Base-by-base conservation (phyloP, 306 rosid species). In the Alnus rubra region DNA sequence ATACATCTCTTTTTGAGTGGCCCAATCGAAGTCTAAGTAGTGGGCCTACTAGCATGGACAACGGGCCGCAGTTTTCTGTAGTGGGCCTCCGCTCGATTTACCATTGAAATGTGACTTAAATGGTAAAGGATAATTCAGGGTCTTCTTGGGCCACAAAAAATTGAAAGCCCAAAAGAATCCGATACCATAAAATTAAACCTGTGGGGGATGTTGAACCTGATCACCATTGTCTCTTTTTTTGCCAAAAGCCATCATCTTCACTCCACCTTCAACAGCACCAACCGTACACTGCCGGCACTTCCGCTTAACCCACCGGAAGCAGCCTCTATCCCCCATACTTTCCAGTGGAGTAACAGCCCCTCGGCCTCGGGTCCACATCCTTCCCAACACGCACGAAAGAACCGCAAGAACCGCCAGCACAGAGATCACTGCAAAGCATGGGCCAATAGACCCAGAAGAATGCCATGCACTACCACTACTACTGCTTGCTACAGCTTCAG, bases 361-460 rank as follows among this genome's bases (percentile, higher is more conserved):
- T 58, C 45, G 7, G 45, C 7, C 0, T 4, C 72, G 69, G 35
- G 80, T 87, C 76, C 89, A 82, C 71, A 39, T 83, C 37, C 87
- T 76, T 5, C 92, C 88, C 78, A 91, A 47, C 58, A 84, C 53
- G 81, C 97, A 93, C 4, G 93, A 93, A 8, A 91, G 81, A 54
- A 91, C 49, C 5, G 94, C 77, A 1, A 93, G 80, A 53, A 89
- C 12, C 0, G 87, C 52, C 6, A 93, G 78, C 77, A 93, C 90
- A 44, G 87, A 79, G 5, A 93, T 89, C 33, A 93, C 97, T 1
- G 81, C 96, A 12, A 93, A 83, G 59, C 91, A 91, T 7, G 96
- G 96, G 0, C 83, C 90, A n/a, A 93, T 64, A 12, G 96, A 91
- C 2, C 96, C 94, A 4, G 91, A 84, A 14, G 92, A 88, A 12